Evolutionary conservation across 805 yeast genomes (phyloP).

Genomic region (Alloascoidea hylecoeti): DNA sequence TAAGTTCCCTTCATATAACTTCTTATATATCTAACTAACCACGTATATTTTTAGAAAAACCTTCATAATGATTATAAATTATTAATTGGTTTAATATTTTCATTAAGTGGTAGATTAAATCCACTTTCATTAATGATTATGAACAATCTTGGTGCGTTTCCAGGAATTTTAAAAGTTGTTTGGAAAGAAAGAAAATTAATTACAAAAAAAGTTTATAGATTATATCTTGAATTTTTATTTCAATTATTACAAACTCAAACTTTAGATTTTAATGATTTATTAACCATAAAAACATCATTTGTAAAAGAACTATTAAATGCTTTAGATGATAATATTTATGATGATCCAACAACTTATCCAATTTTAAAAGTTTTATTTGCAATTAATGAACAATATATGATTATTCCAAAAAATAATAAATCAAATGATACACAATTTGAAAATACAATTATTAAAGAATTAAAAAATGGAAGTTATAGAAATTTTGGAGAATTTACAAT

Average conservation of each 20-base stretch:
- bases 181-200: neutral
- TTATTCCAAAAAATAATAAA: constrained; percentile 20
- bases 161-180: neutral
- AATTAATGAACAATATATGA: constrained; percentile 81
- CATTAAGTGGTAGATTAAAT: neutral
- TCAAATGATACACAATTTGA: constrained; percentile 15
- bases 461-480: constrained; percentile 14
- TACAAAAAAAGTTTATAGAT: constrained; percentile 1
- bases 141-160: constrained; percentile 1
- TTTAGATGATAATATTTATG: constrained; percentile 9
- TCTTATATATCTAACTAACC: neutral
- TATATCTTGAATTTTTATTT: neutral
- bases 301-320: neutral
- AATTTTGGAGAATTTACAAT: constrained; percentile 58
- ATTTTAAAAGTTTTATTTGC: constrained; percentile 61
- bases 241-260: neutral
- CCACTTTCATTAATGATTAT: neutral
- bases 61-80: constrained; percentile 1
- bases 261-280: neutral
- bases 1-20: neutral
- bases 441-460: constrained; percentile 9
- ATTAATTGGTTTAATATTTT: neutral
- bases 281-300: neutral
- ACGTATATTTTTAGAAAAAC: neutral
- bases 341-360: constrained; percentile 47